Base-by-base conservation (phyloP, 495 filamentous ascomycete species). In the Acidomyces sp. region DNA sequence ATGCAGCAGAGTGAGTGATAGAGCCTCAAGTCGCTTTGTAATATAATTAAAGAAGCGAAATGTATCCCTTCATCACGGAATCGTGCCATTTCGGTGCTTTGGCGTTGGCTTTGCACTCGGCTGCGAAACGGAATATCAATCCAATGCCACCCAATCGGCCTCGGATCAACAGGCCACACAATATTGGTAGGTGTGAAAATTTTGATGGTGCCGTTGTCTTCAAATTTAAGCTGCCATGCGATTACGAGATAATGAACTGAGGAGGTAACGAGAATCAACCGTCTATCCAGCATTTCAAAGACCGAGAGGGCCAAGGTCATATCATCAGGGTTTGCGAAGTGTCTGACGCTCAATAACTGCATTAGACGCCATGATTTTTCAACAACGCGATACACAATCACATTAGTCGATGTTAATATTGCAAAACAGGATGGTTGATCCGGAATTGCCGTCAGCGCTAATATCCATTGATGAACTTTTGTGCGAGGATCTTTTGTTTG, bases 251-350 rank as follows among this genome's bases (percentile, higher is more conserved):
- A n/a, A n/a, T n/a, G n/a, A n/a, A n/a, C n/a, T n/a, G n/a, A n/a
- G n/a, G 26, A 37, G 3, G 10, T 20, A 20, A 27, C 25, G n/a
- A 19, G n/a, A 15, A 48, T 28, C 1, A 50, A 27, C 13, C 39
- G 52, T 28, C 48, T 26, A 21, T 57, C 50, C 41, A 62, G 58
- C 43, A 50, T 52, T 32, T 32, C 32, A 35, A 39, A 25, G 6
- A 35, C 23, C 3, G 21, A 22, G 6, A 51, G 12, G 9, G 26
- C 11, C n/a, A 55, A 28, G 11, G 33, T 51, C 1, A 34, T 42
- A 34, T 56, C 53, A 13, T 56, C 54, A 3, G 43, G 10, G 27
- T 64, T 59, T 37, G 60, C 62, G 39, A 63, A 69, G 54, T 75
- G 72, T 2, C 55, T 55, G 42, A 63, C 67, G 4, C 63, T 65